A percentile compares a stretch with the other conserved stretches of the same genome.
These are phyloP conservation scores for Dioscorea alata DNA, from an alignment of 106 monocot species.

Conservation along the genomic window DNA sequence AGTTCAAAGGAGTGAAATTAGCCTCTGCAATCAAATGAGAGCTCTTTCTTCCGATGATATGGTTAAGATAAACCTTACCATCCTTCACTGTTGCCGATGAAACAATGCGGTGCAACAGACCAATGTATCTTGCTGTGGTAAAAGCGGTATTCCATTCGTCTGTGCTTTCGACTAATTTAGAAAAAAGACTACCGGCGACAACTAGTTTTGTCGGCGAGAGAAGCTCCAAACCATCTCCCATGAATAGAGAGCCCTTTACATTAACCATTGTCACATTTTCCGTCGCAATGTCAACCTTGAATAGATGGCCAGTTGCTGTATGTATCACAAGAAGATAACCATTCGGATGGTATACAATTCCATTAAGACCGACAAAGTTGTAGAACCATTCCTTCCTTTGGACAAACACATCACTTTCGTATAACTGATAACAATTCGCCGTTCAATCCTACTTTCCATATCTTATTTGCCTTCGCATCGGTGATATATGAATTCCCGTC, in stretches of 20 bases:
- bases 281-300: slow-evolving; percentile 36
- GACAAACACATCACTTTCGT: slow-evolving; percentile 40
- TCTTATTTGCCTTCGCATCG: slow-evolving; percentile 52
- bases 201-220: slow-evolving; percentile 51
- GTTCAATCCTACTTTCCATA: slow-evolving; percentile 64
- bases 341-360: slow-evolving; percentile 72
- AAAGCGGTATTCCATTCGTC: slow-evolving; percentile 59
- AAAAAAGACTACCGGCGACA: slow-evolving; percentile 44
- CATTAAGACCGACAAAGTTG: slow-evolving; percentile 69
- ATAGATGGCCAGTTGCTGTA: slow-evolving; percentile 64
- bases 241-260: slow-evolving; percentile 49
- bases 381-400: slow-evolving; percentile 32
- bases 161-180: slow-evolving; percentile 45
- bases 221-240: slow-evolving; percentile 76
- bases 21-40: slow-evolving; percentile 71
- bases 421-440: slow-evolving; percentile 62
- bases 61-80: slow-evolving; percentile 61
- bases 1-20: slow-evolving; percentile 27
- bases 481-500: slow-evolving; percentile 84
- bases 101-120: slow-evolving; percentile 61
- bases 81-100: slow-evolving; percentile 76
- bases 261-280: slow-evolving; percentile 42
- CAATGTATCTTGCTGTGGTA: slow-evolving; percentile 37
- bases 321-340: slow-evolving; percentile 84
- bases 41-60: slow-evolving; percentile 60